Percentiles rank a stretch among this genome's conserved stretches.
Conservation (phyloP, 2,329 filamentous ascomycete species). For the Fusarium sp. region DNA sequence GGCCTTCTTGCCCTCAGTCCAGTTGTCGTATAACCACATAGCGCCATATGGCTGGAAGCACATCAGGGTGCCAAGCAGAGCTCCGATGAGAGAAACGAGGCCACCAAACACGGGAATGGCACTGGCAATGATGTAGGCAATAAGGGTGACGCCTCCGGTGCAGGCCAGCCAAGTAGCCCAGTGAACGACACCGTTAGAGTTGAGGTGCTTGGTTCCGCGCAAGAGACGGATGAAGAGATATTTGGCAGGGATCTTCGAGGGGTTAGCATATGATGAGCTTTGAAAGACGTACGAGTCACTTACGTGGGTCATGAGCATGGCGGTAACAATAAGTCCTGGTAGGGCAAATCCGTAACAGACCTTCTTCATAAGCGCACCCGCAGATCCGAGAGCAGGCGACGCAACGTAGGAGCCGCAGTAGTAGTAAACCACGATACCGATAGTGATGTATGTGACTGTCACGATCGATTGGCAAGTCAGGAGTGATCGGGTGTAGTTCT, state of each 20-base stretch:
- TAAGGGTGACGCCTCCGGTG: slow-evolving; percentile 36
- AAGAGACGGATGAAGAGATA: slow-evolving; percentile 34
- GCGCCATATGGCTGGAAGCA: slow-evolving; percentile 45
- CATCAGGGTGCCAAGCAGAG: slow-evolving; percentile 44
- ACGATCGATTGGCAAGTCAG: slow-evolving; percentile 43
- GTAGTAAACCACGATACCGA: slow-evolving; percentile 54
- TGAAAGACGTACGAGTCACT: slow-evolving; percentile 1
- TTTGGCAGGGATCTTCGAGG: slow-evolving; percentile 22
- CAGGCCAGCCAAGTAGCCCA: slow-evolving; percentile 48
- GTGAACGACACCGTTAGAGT: slow-evolving; percentile 42
- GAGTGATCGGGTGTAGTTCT: slow-evolving; percentile 22
- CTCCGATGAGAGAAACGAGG: slow-evolving; percentile 44
- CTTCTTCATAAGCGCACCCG: slow-evolving; percentile 54
- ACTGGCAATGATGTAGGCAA: slow-evolving; percentile 43
- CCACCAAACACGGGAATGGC: slow-evolving; percentile 42
- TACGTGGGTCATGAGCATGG: slow-evolving; percentile 41
- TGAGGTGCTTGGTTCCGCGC: slow-evolving; percentile 45
- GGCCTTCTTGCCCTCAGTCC: slow-evolving; percentile 18
- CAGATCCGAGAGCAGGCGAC: slow-evolving; percentile 57
- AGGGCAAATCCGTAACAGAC: slow-evolving; percentile 53
- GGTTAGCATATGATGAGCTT: background rate
- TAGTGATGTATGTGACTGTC: slow-evolving; percentile 45
- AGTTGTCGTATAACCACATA: slow-evolving; percentile 46
- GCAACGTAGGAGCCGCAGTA: slow-evolving; percentile 57
- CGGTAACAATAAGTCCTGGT: slow-evolving; percentile 43